Evolutionary conservation across 2,329 filamentous ascomycete genomes (phyloP).

Genomic region (Cercospora sp.): DNA sequence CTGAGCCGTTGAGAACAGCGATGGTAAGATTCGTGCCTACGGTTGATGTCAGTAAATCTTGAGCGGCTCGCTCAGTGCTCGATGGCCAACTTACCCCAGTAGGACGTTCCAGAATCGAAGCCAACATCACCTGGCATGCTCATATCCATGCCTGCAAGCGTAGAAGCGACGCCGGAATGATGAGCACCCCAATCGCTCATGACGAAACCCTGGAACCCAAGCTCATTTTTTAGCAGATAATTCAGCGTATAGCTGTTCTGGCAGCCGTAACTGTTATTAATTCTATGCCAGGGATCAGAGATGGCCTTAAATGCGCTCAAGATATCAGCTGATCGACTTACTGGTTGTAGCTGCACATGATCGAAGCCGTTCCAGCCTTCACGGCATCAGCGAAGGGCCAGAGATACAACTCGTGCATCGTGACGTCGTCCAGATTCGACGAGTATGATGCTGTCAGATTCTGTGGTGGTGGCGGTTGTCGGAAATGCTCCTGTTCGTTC

Average conservation of each 20-base stretch:
- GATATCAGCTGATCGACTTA: not conserved
- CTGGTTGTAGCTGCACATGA: slow-evolving; percentile 59
- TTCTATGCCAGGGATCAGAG: slow-evolving; percentile 25
- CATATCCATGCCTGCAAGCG: slow-evolving; percentile 68
- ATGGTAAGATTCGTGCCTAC: slow-evolving; percentile 27
- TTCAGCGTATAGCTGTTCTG: slow-evolving; percentile 63
- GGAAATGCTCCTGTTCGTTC: slow-evolving; percentile 65
- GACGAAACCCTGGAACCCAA: slow-evolving; percentile 36
- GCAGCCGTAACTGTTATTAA: slow-evolving; percentile 58
- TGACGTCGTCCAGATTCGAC: slow-evolving; percentile 63
- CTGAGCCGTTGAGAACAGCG: slow-evolving; percentile 37
- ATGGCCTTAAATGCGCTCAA: not conserved
- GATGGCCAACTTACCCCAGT: slow-evolving; percentile 20
- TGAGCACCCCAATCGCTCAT: slow-evolving; percentile 69
- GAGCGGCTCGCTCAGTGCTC: too few relatives aligned
- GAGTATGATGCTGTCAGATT: slow-evolving; percentile 38
- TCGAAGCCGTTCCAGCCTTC: slow-evolving; percentile 51
- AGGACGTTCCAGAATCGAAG: slow-evolving; percentile 30
- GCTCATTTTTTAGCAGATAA: slow-evolving; percentile 65
- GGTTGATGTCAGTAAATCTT: not conserved
- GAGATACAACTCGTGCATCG: slow-evolving; percentile 48
- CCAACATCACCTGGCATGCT: slow-evolving; percentile 76
- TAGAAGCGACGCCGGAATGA: slow-evolving; percentile 65
- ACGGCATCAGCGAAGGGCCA: slow-evolving; percentile 54
- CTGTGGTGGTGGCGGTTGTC: slow-evolving; percentile 47